Conservation (phyloP, 345 rosid genomes). For the Linum usitatissimum region DNA sequence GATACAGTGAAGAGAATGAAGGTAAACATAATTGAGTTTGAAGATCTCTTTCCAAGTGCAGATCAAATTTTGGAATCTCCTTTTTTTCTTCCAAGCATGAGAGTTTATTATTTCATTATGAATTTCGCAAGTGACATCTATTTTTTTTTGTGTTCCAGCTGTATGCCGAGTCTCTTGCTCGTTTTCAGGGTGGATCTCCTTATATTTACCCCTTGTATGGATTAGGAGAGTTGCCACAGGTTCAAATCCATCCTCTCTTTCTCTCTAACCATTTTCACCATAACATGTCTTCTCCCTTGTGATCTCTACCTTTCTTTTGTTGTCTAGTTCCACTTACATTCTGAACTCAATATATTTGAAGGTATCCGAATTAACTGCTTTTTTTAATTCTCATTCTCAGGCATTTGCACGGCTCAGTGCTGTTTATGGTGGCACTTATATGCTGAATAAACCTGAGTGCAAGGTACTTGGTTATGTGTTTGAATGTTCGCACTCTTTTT, state of each 20-base stretch:
- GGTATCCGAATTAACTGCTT: neutral
- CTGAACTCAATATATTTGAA: neutral
- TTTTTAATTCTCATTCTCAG: constrained; percentile 21
- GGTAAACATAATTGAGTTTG: constrained; percentile 28
- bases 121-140: constrained; percentile 8
- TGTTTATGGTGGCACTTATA: constrained; percentile 94
- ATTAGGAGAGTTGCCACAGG: constrained; percentile 98
- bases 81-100: neutral
- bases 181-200: constrained; percentile 96
- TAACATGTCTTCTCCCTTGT: too few relatives aligned
- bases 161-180: constrained; percentile 86
- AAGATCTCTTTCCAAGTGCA: neutral
- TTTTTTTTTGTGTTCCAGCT: constrained; percentile 37
- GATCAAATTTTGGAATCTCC: neutral
- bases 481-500: neutral
- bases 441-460: constrained; percentile 95
- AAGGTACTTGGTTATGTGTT: constrained; percentile 33
- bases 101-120: constrained; percentile 1
- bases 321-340: neutral
- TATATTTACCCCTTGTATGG: constrained; percentile 94
- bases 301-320: neutral
- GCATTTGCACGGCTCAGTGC: constrained; percentile 99
- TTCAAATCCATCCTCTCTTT: constrained; percentile 12
- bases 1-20: constrained; percentile 95
- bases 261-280: neutral